Conservation (phyloP, 106 monocot species). For the Hemerocallis citrina region DNA sequence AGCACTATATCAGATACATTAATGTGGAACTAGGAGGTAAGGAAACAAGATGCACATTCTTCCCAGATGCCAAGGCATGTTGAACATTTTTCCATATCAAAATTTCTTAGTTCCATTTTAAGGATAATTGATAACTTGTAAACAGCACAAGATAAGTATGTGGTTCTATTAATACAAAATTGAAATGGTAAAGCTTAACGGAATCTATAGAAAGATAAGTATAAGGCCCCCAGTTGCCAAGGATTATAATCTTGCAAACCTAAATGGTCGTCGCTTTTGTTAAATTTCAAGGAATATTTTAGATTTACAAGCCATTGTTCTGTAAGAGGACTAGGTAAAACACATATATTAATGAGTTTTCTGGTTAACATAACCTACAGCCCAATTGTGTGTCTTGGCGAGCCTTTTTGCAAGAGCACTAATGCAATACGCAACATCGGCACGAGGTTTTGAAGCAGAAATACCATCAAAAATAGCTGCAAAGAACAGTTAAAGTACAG, state of each 20-base stretch:
- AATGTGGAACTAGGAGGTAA: background rate
- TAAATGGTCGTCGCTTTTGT: no score
- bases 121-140: background rate
- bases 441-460: conserved; percentile 38
- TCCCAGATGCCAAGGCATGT: no score
- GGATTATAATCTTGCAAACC: no score
- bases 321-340: background rate
- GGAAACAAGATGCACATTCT: background rate
- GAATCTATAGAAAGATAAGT: no score
- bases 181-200: background rate
- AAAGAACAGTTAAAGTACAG: background rate
- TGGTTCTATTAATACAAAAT: background rate
- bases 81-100: no score
- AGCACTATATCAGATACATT: background rate
- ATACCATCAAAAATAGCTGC: conserved; percentile 46
- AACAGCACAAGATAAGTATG: background rate
- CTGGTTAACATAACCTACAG: conserved; percentile 22
- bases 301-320: background rate
- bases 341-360: background rate
- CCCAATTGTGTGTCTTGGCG: conserved; percentile 46
- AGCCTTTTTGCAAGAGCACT: conserved; percentile 38
- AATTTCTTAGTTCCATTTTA: background rate
- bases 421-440: conserved; percentile 48
- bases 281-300: background rate
- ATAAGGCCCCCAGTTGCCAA: no score